Evolutionary conservation across 352 stramenopile genomes (phyloP).

Genomic region (Pseudoperonospora humuli): DNA sequence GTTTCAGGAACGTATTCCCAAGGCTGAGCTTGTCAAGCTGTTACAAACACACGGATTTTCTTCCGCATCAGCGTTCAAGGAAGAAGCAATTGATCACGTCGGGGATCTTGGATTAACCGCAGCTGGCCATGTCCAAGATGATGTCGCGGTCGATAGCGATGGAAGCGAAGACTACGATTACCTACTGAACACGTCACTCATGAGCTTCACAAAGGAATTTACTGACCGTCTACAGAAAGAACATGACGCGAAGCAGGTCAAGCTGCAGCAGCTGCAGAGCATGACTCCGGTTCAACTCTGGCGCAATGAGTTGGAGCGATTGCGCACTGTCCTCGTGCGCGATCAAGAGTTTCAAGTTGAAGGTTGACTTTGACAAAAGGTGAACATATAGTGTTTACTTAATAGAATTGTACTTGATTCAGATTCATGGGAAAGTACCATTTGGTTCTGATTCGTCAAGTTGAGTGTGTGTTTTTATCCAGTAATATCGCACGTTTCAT

Average conservation of each 20-base stretch:
- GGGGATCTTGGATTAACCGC: conserved; percentile 18
- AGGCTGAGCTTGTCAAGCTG: conserved; percentile 44
- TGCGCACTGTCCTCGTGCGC: conserved; percentile 52
- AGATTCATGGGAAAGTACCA: too few relatives aligned
- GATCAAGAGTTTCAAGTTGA: conserved; percentile 58
- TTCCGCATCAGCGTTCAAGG: conserved; percentile 42
- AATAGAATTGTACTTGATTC: too few relatives aligned
- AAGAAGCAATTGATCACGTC: conserved; percentile 26
- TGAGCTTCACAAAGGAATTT: conserved; percentile 96
- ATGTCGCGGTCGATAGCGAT: conserved; percentile 19
- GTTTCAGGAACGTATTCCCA: conserved; percentile 64
- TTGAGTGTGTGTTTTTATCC: conserved; percentile 14
- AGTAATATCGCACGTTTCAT: conserved; percentile 13
- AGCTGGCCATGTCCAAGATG: conserved; percentile 13
- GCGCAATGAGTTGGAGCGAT: conserved; percentile 48
- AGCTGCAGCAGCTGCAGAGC: conserved; percentile 81
- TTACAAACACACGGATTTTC: conserved; percentile 41
- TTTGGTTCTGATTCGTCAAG: conserved; percentile 19
- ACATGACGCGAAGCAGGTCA: conserved; percentile 82
- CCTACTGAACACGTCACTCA: conserved; percentile 96
- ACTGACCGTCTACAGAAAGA: conserved; percentile 88
- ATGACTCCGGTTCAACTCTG: conserved; percentile 87
- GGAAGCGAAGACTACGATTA: conserved; percentile 91
- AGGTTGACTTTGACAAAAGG: not conserved
- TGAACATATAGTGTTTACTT: too few relatives aligned